A percentile compares a stretch with the other conserved stretches of the same genome.
Conservation (phyloP, 208 protist genomes). For the Trypanosoma boissoni region DNA sequence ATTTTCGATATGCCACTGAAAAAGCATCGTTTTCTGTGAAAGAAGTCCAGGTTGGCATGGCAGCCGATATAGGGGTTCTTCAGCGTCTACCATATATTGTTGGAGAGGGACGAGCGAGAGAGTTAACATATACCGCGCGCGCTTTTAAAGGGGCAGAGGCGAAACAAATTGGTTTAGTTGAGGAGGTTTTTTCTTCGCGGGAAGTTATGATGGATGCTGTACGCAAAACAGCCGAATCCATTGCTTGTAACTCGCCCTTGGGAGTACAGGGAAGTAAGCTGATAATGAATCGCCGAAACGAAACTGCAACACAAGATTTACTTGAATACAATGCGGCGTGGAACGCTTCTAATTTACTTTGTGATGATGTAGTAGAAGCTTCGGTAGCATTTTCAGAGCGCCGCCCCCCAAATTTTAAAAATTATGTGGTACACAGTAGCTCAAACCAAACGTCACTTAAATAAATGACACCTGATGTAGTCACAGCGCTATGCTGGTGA, state of each 20-base stretch:
- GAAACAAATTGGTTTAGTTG: constrained; percentile 44
- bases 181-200: constrained; percentile 51
- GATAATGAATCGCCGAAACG: constrained; percentile 53
- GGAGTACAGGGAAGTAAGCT: constrained; percentile 76
- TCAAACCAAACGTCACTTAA: no score
- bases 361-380: constrained; percentile 59
- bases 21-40: constrained; percentile 53
- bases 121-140: constrained; percentile 62
- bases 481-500: no score
- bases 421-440: constrained; percentile 45
- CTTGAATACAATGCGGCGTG: constrained; percentile 64
- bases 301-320: constrained; percentile 32
- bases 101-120: constrained; percentile 59
- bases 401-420: constrained; percentile 43
- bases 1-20: constrained; percentile 57
- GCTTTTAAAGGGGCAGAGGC: constrained; percentile 43
- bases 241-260: constrained; percentile 62
- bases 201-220: constrained; percentile 42
- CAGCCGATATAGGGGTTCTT: constrained; percentile 68
- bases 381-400: constrained; percentile 50
- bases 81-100: constrained; percentile 66
- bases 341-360: constrained; percentile 54
- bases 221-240: constrained; percentile 31
- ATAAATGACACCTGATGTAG: no score
- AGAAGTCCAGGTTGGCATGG: constrained; percentile 66